phyloP scores from a whole-genome alignment of 345 rosid genomes.

The Pistacia integerrima region DNA sequence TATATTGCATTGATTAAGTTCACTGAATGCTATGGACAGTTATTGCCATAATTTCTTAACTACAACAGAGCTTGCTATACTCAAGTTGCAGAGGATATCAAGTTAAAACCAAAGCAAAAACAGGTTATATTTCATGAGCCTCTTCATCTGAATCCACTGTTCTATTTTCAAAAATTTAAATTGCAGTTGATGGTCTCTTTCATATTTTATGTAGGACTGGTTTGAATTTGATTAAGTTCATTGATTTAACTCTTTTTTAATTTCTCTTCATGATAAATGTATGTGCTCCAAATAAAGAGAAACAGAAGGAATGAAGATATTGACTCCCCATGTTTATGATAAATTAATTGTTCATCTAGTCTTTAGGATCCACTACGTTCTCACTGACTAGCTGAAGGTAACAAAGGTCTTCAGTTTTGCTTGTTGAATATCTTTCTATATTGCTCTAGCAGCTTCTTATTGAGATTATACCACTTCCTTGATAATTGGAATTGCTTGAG shows the following conservation, averaged over 20 bases:
- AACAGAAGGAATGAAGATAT: not conserved
- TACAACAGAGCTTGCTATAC: constrained; percentile 53
- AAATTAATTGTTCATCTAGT: not conserved
- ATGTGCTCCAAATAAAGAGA: not conserved
- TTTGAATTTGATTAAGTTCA: constrained; percentile 25
- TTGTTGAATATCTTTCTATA: not conserved
- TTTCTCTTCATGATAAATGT: not conserved
- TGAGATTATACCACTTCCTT: not conserved
- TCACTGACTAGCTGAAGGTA: not conserved
- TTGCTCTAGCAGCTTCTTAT: not conserved
- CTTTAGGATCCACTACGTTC: not conserved
- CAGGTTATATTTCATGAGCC: constrained; percentile 42
- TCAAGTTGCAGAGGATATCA: constrained; percentile 47
- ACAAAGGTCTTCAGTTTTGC: not conserved
- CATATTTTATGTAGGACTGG: constrained; percentile 54
- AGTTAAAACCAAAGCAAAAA: constrained; percentile 52
- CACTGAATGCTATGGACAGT: constrained; percentile 4
- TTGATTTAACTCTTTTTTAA: not conserved
- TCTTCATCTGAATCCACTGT: constrained; percentile 11
- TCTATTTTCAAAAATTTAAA: not conserved
- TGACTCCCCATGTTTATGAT: not conserved
- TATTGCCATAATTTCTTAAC: constrained; percentile 2
- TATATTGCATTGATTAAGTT: constrained; percentile 18
- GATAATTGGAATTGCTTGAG: not conserved
- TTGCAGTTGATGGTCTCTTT: constrained; percentile 12